These are phyloP conservation scores for Fusarium incarnatum DNA, from an alignment of 2,329 filamentous ascomycete genomes.

Conservation along the genomic window DNA sequence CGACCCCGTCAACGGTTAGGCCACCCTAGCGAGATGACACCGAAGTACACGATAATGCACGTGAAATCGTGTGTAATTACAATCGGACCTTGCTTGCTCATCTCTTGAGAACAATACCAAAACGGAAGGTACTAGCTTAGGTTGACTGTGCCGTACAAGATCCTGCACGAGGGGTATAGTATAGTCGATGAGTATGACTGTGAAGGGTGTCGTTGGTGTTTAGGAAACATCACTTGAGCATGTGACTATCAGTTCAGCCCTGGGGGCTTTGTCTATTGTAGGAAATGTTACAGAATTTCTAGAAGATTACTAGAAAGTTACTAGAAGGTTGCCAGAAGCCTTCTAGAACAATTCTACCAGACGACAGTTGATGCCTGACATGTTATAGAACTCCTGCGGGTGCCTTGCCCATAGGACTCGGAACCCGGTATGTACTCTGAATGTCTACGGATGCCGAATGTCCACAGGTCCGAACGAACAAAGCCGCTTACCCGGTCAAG, in stretches of 20 bases:
- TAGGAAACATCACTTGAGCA: neutral
- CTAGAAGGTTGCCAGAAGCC: neutral
- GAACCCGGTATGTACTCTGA: neutral
- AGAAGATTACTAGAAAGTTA: neutral
- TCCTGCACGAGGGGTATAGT: neutral
- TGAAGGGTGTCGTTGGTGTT: neutral
- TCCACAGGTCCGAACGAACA: neutral
- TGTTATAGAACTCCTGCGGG: neutral
- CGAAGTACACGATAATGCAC: neutral
- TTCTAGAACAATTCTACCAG: neutral
- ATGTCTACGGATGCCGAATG: neutral
- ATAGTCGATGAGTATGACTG: neutral
- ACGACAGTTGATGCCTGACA: neutral
- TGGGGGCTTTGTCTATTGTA: neutral
- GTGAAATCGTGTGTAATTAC: neutral
- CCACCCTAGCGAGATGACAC: neutral
- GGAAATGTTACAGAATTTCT: neutral
- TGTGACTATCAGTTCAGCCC: neutral
- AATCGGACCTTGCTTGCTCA: neutral
- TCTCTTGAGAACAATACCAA: neutral
- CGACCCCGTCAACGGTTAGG: neutral
- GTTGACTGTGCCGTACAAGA: neutral
- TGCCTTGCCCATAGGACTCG: neutral
- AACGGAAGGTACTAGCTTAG: neutral
- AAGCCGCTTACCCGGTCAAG: neutral